phyloP scores from a whole-genome alignment of 2,329 filamentous ascomycete species.

The Aureobasidium zeae region DNA sequence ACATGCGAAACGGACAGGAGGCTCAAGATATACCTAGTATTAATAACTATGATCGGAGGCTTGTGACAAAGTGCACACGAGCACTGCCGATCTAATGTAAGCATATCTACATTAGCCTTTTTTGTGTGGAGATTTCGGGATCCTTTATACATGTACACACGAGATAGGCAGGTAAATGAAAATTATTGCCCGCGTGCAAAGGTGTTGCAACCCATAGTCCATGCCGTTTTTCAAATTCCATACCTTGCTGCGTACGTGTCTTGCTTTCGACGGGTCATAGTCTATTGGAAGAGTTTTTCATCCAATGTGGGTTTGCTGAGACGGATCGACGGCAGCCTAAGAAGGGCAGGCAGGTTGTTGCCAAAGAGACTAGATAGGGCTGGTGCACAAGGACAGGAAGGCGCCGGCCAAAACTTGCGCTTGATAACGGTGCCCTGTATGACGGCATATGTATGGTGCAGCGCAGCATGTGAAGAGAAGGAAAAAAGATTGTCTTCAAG shows the following conservation, averaged over 20 bases:
- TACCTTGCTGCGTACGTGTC: background rate
- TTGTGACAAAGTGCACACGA: constrained; percentile 5
- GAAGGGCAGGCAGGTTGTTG: background rate
- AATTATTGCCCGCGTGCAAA: constrained; percentile 3
- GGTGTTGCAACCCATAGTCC: background rate
- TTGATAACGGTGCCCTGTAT: constrained; percentile 1
- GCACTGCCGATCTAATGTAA: constrained; percentile 12
- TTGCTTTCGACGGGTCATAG: background rate
- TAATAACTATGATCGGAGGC: constrained; percentile 11
- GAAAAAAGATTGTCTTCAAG: constrained; percentile 1
- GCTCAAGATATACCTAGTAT: constrained; percentile 7
- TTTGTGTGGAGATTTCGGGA: constrained; percentile 4
- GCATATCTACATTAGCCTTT: constrained; percentile 13
- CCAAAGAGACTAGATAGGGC: constrained; percentile 7
- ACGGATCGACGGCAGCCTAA: background rate
- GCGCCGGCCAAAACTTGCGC: constrained; percentile 6
- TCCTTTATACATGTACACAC: constrained; percentile 10
- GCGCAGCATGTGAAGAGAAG: constrained; percentile 7
- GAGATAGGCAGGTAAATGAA: background rate
- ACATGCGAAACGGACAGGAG: background rate
- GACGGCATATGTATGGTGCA: constrained; percentile 6
- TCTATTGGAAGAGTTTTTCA: background rate
- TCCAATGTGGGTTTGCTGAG: background rate
- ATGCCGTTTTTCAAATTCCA: background rate
- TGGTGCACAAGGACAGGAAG: background rate